Evolutionary conservation across 805 yeast genomes (phyloP), one percentile per base, ranked within the genome.

Genomic region (Candida fluviatilis): DNA sequence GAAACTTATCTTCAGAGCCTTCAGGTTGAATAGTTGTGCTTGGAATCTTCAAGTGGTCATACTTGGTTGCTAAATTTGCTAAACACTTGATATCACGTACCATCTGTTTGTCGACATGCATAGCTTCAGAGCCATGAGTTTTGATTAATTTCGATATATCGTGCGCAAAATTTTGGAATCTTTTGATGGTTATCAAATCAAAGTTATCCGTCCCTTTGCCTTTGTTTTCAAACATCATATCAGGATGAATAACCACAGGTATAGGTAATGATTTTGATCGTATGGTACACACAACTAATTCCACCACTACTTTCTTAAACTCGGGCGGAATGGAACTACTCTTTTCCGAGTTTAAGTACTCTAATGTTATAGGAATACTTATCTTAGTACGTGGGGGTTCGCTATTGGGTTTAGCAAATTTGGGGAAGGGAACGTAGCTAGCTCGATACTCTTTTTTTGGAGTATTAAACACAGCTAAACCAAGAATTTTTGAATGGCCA

Each of bases 221-320:
- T 35, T 49, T 54, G 45, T 66, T 62, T 26, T 55, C 55, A 47
- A 63, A 66, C 4, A 60, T 34, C 57, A 61, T 57, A 38, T 62
- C 71, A 18, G 58, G 60, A 34, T 57, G 59, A 32, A 66, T 38
- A 11, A 60, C 66, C 2, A 62, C 46, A 0, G 71, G 71, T 8
- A 66, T 57, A 0, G 67, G 66, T 12, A 55, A 31, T 15, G 47
- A 45, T 37, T 57, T 58, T 2, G 68, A 55, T 41, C 58, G 58
- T 17, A 62, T 41, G 0, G 68, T 59, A 28, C 59, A 42, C 2
- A 56, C 57, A 2, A 57, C 52, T 26, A 66, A 42, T 26, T 66
- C 70, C 4, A 57, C 62, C 1, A 54, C 36, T 1, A 66, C 43
- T 17, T 50, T 41, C 32, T 47, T 54, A 33, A 64, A 47, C 13